Evolutionary conservation across 1,139 yeast genomes (phyloP).

Genomic region (Hyphopichia buzzinii): DNA sequence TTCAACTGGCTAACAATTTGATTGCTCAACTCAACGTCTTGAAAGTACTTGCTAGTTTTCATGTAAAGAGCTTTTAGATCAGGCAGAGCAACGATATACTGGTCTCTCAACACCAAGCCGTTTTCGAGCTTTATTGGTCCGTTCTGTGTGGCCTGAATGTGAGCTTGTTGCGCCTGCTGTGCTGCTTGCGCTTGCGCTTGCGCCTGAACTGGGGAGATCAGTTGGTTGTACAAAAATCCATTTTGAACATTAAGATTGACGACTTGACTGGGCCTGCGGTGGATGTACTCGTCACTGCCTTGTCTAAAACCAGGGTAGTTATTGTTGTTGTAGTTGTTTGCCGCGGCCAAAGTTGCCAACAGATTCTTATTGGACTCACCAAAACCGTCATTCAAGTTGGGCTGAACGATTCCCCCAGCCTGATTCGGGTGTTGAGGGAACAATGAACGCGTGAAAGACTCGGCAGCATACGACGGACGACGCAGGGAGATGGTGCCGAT

Average conservation of each 20-base stretch:
- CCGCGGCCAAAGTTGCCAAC: constrained; percentile 24
- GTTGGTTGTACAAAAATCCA: not conserved
- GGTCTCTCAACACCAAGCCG: constrained; percentile 52
- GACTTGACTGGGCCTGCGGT: constrained; percentile 5
- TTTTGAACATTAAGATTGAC: constrained; percentile 1
- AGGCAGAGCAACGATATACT: constrained; percentile 52
- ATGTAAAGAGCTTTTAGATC: constrained; percentile 43
- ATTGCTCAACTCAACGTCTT: constrained; percentile 27
- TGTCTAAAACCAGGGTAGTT: constrained; percentile 7
- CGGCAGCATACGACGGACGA: constrained; percentile 67
- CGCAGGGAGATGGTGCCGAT: constrained; percentile 59
- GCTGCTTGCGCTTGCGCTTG: not conserved
- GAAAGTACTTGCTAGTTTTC: constrained; percentile 50
- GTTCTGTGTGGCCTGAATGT: constrained; percentile 4
- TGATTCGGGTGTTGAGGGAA: constrained; percentile 4
- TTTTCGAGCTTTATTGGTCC: constrained; percentile 45
- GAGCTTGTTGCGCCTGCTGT: not conserved
- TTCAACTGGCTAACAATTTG: constrained; percentile 39
- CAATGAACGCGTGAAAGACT: constrained; percentile 45
- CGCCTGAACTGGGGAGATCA: not conserved
- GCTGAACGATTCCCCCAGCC: no score
- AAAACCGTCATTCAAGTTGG: constrained; percentile 4
- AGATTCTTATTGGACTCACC: constrained; percentile 1
- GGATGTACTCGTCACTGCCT: constrained; percentile 2
- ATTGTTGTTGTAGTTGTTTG: constrained; percentile 15